A percentile compares a stretch with the other conserved stretches of the same genome.
phyloP scores from a whole-genome alignment of 345 rosid genomes.

The Hibiscus mutabilis region DNA sequence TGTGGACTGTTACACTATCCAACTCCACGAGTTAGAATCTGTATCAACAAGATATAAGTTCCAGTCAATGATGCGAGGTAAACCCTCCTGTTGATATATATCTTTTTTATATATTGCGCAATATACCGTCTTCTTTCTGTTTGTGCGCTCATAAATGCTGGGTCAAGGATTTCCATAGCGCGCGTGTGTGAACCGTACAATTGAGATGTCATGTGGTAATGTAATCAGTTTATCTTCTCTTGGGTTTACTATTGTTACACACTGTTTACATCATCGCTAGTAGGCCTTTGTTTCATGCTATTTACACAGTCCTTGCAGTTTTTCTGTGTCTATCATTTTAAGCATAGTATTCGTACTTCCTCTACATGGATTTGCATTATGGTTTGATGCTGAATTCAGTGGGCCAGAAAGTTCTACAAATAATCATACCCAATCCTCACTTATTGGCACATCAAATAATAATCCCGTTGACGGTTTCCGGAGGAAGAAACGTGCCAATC shows the following conservation, averaged over 20 bases:
- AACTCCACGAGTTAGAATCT: constrained; percentile 76
- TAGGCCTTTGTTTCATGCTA: background rate
- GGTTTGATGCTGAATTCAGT: constrained; percentile 92
- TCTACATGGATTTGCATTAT: constrained; percentile 95
- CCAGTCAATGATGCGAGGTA: constrained; percentile 97
- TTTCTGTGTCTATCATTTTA: background rate
- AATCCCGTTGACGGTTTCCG: constrained; percentile 43
- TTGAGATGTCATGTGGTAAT: background rate
- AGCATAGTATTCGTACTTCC: constrained; percentile 25
- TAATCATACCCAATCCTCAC: constrained; percentile 20
- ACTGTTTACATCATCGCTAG: background rate
- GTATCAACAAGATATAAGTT: constrained; percentile 65
- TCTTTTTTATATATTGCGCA: background rate
- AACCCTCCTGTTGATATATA: background rate
- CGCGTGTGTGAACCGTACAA: background rate
- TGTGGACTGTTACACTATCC: constrained; percentile 71
- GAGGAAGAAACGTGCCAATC: constrained; percentile 62
- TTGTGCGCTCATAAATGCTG: background rate
- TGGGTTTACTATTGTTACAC: background rate
- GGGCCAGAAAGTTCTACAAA: constrained; percentile 40
- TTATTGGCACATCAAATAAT: constrained; percentile 29
- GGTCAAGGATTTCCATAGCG: background rate
- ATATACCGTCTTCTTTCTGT: background rate
- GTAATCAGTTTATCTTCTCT: background rate
- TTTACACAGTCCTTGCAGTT: background rate